phyloP scores from a whole-genome alignment of 129 eudicot genomes.

The Flaveria sonorensis region DNA sequence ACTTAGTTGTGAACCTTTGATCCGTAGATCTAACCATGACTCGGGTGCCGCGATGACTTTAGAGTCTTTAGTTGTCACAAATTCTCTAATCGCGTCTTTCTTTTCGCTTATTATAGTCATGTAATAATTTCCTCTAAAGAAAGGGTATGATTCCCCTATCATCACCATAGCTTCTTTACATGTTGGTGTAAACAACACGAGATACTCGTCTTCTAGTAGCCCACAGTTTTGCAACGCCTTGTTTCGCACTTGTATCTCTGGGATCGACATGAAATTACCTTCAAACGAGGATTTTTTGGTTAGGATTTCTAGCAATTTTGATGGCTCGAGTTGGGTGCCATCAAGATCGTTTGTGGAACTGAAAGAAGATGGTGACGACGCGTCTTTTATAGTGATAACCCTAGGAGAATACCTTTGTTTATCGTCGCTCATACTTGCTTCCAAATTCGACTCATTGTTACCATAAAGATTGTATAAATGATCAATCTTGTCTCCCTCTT shows the following conservation, averaged over 20 bases:
- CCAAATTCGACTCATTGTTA: constrained; percentile 50
- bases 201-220: constrained; percentile 59
- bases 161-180: constrained; percentile 66
- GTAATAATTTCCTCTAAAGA: constrained; percentile 71
- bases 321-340: constrained; percentile 64
- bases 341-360: constrained; percentile 47
- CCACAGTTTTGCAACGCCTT: constrained; percentile 72
- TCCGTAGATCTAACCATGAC: constrained; percentile 75
- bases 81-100: constrained; percentile 52
- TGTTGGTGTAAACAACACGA: constrained; percentile 52
- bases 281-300: constrained; percentile 61
- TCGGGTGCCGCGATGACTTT: constrained; percentile 73
- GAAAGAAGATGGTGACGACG: constrained; percentile 56
- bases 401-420: constrained; percentile 55
- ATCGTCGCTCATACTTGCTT: constrained; percentile 45
- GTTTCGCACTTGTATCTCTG: constrained; percentile 72
- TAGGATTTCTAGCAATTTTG: constrained; percentile 55
- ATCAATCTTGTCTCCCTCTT: constrained; percentile 51
- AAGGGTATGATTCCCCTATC: constrained; percentile 87
- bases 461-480: constrained; percentile 48
- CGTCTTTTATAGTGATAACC: constrained; percentile 39
- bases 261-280: constrained; percentile 79
- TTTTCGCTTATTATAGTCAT: constrained; percentile 61
- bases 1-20: constrained; percentile 83
- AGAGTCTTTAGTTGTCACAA: constrained; percentile 56